Evolutionary conservation across 805 yeast genomes (phyloP), one percentile per base, ranked within the genome.

Genomic region (Ogataea neopini): DNA sequence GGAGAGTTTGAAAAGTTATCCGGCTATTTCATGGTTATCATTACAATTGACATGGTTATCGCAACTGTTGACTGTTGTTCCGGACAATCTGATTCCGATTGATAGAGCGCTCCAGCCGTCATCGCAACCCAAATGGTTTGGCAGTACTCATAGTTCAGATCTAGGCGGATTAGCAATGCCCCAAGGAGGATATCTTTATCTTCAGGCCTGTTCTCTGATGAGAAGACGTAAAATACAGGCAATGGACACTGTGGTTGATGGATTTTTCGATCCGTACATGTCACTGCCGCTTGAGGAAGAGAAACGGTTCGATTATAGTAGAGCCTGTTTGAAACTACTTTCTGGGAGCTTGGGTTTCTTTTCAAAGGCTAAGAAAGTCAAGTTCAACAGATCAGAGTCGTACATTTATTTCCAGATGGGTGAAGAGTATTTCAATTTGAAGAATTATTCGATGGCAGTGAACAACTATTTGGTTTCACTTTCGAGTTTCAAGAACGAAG

Each of bases 21-120:
- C 71, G 0, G 66, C 65, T 4, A 52, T 59, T 18, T 62, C 72
- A 34, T 87, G 95, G 95, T 57, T 74, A 9, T 75, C 83, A 0
- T 59, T 67, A n/a, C 95, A 87, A 58, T 76, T 79, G 53, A 75
- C 79, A 35, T 77, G 86, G 82, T 66, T 87, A 10, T 88, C 86
- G 0, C 79, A 83, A 47, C 61, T 85, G 14, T 65, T 82, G 43
- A 73, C 68, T 8, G 44, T 64, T n/a, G 69, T 78, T 1, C 86
- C 86, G 0, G 66, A 63, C 2, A 53, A 58, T 10, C 46, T 70
- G 3, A 62, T 76, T 4, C 76, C 78, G 2, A 54, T 66, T 3
- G 74, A 70, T 17, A 52, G 58, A 41, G 47, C 67, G 0, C 41
- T 62, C 22, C 58, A 55, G 10, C 75, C 80, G 2, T 62, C 64